These are phyloP conservation scores for Daldinia grandis DNA, from an alignment of 495 filamentous ascomycete species.

Conservation along the genomic window DNA sequence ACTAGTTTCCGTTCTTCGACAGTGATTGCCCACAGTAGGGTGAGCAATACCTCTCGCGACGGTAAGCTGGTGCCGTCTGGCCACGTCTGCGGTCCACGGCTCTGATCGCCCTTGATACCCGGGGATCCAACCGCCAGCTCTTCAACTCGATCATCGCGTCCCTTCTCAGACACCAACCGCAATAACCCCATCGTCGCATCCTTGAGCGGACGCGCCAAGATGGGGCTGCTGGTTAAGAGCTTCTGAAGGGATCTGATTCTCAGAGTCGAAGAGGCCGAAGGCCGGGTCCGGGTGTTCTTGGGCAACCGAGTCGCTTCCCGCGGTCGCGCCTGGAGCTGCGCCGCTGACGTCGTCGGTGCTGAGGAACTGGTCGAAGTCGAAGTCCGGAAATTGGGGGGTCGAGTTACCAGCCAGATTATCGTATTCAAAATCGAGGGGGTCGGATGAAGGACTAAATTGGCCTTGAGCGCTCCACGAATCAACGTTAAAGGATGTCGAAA, in stretches of 20 bases:
- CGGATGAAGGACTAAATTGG: slow-evolving; percentile 74
- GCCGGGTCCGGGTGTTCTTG: slow-evolving; percentile 43
- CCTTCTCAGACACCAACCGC: slow-evolving; percentile 68
- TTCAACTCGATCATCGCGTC: slow-evolving; percentile 49
- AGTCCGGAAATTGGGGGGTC: slow-evolving; percentile 63
- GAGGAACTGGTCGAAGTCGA: slow-evolving; percentile 65
- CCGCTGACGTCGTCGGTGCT: slow-evolving; percentile 55
- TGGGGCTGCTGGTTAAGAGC: slow-evolving; percentile 83
- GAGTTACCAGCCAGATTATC: slow-evolving; percentile 87
- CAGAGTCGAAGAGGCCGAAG: slow-evolving; percentile 54
- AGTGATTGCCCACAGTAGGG: slow-evolving; percentile 60
- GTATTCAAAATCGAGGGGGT: slow-evolving; percentile 75
- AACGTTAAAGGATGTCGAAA: slow-evolving; percentile 61
- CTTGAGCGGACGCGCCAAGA: slow-evolving; percentile 87
- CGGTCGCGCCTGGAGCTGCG: slow-evolving; percentile 50
- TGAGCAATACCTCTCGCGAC: slow-evolving; percentile 62
- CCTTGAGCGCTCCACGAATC: slow-evolving; percentile 81
- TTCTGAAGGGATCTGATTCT: slow-evolving; percentile 60
- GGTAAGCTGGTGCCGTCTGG: slow-evolving; percentile 55
- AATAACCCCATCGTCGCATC: slow-evolving; percentile 91
- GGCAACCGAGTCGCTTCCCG: slow-evolving; percentile 44
- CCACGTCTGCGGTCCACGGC: slow-evolving; percentile 52
- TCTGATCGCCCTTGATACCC: slow-evolving; percentile 51
- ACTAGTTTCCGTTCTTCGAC: slow-evolving; percentile 55
- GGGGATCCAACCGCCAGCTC: slow-evolving; percentile 51